Evolutionary conservation across 331 rosid species (phyloP), one percentile per base, ranked within the genome.

Genomic region (Arachis monticola): DNA sequence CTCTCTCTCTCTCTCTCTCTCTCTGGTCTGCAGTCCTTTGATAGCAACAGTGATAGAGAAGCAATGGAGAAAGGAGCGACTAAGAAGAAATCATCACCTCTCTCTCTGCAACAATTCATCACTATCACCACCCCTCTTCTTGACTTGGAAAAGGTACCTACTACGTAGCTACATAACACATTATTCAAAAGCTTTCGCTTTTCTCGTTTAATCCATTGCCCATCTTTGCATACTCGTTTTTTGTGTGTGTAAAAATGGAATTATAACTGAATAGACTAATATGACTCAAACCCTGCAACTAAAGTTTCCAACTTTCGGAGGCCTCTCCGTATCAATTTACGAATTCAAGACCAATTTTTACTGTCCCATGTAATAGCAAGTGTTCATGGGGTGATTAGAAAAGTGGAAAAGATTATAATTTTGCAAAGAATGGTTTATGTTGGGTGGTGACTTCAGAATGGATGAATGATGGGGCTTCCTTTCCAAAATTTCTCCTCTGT

Each of bases 101-200:
- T 91, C 60, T 81, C 96, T 77, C 84, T 93, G 60, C 74, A 93
- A 5, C 97, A 91, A 64, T 93, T 89, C 87, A 82, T 94, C 69
- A 91, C 97, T n/a, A 73, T 77, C 52, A 92, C 86, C 7, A 60
- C 86, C 58, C 97, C 99, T 83, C 97, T 94, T 52, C 80, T 94
- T 72, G 96, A 92, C 81, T 75, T 88, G 79, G 97, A 94, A 82
- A 92, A 94, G 97, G 98, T 91, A 66, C 35, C 12, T 0, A 51
- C 12, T 0, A 3, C 4, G 38, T 13, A 51, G 14, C 14, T 7
- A 12, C 56, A 11, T 50, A 46, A 46, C 50, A 46, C 38, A 32
- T 32, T 32, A 32, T 32, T 32, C 38, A 32, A 32, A 32, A 32
- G 38, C 38, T 32, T 22, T 50, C 17, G 7, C 14, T 40, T 10